phyloP scores from a whole-genome alignment of 148 eudicot species.

The Amaranthus hypochondriacus region DNA sequence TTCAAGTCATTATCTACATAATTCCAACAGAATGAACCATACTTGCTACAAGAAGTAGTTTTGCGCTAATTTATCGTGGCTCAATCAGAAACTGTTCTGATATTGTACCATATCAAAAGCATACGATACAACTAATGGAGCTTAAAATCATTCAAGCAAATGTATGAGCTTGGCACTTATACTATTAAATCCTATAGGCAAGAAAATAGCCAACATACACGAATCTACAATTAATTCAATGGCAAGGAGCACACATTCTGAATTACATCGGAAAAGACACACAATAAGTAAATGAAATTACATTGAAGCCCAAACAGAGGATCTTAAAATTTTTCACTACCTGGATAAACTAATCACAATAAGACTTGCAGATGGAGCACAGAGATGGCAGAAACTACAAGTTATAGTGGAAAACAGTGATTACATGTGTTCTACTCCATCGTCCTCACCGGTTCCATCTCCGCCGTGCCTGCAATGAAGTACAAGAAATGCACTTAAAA shows the following conservation, averaged over 20 bases:
- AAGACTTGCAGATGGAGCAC: conserved; percentile 18
- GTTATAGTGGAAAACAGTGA: conserved; percentile 3
- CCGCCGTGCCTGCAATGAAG: conserved; percentile 43
- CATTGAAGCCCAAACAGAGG: conserved; percentile 2
- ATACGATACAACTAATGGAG: background rate
- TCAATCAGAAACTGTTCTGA: no score
- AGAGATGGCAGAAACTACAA: conserved; percentile 15
- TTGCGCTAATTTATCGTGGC: no score
- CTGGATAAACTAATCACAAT: conserved; percentile 22
- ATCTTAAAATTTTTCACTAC: conserved; percentile 11
- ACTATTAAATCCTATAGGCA: background rate
- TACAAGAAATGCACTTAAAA: background rate
- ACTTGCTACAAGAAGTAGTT: no score
- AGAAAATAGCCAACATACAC: background rate
- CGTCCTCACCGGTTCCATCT: conserved; percentile 45
- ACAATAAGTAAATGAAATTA: background rate
- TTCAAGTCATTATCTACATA: no score
- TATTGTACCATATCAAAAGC: background rate
- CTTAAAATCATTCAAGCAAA: background rate
- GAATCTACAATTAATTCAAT: background rate
- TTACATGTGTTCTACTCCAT: conserved; percentile 49
- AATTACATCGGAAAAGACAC: conserved; percentile 6
- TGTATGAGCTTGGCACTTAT: background rate
- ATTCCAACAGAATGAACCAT: no score
- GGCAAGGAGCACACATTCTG: background rate